These are phyloP conservation scores for Polyporus arcularius DNA, from an alignment of 768 basidiomycete species.

Conservation along the genomic window DNA sequence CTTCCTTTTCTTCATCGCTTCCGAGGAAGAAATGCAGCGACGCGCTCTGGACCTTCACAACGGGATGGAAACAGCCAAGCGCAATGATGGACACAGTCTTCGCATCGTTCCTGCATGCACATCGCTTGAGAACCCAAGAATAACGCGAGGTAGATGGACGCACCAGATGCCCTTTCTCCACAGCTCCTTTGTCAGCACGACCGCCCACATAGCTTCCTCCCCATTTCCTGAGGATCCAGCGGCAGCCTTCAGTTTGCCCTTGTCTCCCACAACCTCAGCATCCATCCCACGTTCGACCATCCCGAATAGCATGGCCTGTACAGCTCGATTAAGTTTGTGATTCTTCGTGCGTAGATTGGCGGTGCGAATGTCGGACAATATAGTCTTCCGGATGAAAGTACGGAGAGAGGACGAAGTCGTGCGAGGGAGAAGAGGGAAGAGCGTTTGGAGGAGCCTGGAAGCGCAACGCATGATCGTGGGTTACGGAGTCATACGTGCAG, in stretches of 20 bases:
- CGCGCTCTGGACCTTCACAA: slow-evolving; percentile 91
- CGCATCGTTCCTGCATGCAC: slow-evolving; percentile 67
- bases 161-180: slow-evolving; percentile 94
- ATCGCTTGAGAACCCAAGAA: neutral
- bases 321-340: slow-evolving; percentile 93
- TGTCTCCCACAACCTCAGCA: slow-evolving; percentile 78
- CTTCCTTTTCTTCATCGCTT: slow-evolving; percentile 72
- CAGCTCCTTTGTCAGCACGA: slow-evolving; percentile 88
- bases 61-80: slow-evolving; percentile 90
- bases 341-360: slow-evolving; percentile 89
- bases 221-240: slow-evolving; percentile 45
- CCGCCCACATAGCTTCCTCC: slow-evolving; percentile 97
- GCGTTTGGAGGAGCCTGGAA: slow-evolving; percentile 76
- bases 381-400: slow-evolving; percentile 86
- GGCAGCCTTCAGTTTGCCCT: slow-evolving; percentile 66
- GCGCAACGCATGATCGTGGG: neutral
- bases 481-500: neutral
- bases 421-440: slow-evolving; percentile 96
- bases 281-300: slow-evolving; percentile 96
- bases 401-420: slow-evolving; percentile 86
- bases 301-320: slow-evolving; percentile 92
- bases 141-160: slow-evolving; percentile 17
- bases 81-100: slow-evolving; percentile 93
- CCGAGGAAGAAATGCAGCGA: slow-evolving; percentile 98
- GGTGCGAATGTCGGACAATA: slow-evolving; percentile 88